Evolutionary conservation across 2,329 filamentous ascomycete genomes (phyloP).

Genomic region (Colletotrichum sp.): DNA sequence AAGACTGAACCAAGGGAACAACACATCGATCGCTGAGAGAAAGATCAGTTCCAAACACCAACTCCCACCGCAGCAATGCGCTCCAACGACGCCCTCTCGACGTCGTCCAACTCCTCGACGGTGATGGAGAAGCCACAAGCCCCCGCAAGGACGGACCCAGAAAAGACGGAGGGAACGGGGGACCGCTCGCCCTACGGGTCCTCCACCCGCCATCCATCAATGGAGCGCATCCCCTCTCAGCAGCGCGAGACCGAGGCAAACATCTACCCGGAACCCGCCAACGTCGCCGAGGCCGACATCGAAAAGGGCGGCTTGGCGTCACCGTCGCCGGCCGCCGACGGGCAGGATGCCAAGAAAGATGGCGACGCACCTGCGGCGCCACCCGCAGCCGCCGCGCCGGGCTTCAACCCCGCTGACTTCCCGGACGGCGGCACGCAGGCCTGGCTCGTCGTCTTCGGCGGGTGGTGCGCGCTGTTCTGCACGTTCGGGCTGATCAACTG

Average conservation of each 20-base stretch:
- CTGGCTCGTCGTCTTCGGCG: constrained; percentile 60
- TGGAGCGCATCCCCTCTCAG: constrained; percentile 34
- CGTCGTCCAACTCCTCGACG: constrained; percentile 22
- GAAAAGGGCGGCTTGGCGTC: constrained; percentile 32
- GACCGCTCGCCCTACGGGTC: constrained; percentile 21
- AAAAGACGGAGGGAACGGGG: constrained; percentile 6
- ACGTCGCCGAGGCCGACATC: constrained; percentile 35
- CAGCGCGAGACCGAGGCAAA: constrained; percentile 39
- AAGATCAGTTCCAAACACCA: neutral
- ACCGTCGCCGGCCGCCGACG: neutral
- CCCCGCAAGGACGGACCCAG: neutral
- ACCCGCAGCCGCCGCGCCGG: neutral
- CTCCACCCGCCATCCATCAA: constrained; percentile 16
- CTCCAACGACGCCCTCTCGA: constrained; percentile 3
- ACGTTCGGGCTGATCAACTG: constrained; percentile 50
- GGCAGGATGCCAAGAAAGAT: constrained; percentile 20
- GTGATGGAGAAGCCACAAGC: constrained; percentile 3
- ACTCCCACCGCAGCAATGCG: neutral
- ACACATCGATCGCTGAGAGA: neutral
- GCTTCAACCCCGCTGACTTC: constrained; percentile 54
- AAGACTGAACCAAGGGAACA: neutral
- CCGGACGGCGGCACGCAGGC: constrained; percentile 64
- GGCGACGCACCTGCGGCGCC: constrained; percentile 4
- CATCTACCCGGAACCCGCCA: constrained; percentile 33
- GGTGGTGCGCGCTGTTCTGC: constrained; percentile 48